phyloP scores from a whole-genome alignment of 2,329 filamentous ascomycete species.

The Penicillium palitans region DNA sequence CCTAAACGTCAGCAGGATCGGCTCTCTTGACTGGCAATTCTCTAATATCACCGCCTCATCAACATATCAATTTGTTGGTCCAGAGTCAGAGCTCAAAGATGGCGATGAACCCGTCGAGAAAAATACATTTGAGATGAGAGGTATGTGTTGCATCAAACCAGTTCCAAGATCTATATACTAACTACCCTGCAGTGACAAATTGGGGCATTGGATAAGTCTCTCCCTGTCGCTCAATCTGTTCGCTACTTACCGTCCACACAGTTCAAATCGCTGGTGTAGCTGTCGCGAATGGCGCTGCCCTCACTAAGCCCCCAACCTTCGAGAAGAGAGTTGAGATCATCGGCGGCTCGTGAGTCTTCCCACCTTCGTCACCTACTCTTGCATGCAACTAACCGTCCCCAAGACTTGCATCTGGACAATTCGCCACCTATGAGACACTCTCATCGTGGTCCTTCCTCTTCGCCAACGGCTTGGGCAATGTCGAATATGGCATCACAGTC shows the following conservation, averaged over 20 bases:
- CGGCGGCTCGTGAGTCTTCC: constrained; percentile 40
- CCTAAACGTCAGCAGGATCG: constrained; percentile 43
- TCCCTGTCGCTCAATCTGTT: not conserved
- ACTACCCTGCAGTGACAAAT: constrained; percentile 52
- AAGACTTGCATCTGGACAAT: constrained; percentile 58
- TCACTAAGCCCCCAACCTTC: constrained; percentile 47
- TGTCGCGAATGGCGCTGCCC: constrained; percentile 45
- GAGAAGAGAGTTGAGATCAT: constrained; percentile 46
- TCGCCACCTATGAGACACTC: constrained; percentile 59
- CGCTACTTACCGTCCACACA: constrained; percentile 27
- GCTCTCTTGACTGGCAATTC: constrained; percentile 60
- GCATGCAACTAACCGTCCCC: constrained; percentile 46
- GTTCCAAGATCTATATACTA: not conserved
- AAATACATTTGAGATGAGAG: constrained; percentile 56
- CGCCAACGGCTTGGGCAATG: constrained; percentile 57
- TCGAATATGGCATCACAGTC: constrained; percentile 58
- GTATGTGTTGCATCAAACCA: constrained; percentile 11
- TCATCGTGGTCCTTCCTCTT: constrained; percentile 59
- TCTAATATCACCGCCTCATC: constrained; percentile 59
- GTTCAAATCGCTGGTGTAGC: constrained; percentile 58
- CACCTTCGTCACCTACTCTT: constrained; percentile 25
- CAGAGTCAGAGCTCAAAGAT: constrained; percentile 46
- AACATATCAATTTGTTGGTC: constrained; percentile 57
- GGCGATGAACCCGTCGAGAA: constrained; percentile 47
- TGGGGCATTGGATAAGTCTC: constrained; percentile 56